Percentiles rank a stretch among this genome's conserved stretches.
These are phyloP conservation scores for Colletotrichum kahawae DNA, from an alignment of 2,329 filamentous ascomycete species.

Conservation along the genomic window DNA sequence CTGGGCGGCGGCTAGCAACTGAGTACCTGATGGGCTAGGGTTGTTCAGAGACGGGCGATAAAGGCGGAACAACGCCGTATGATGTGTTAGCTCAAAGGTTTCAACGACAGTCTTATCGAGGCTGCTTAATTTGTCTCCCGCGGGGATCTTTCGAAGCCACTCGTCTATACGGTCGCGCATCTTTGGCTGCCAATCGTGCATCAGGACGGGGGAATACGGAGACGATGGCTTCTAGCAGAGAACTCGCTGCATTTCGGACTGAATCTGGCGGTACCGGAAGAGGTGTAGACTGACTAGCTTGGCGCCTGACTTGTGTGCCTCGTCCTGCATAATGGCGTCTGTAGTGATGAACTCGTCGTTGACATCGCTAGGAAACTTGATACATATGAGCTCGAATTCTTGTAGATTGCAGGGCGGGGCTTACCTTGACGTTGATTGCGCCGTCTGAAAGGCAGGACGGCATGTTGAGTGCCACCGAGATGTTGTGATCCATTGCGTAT, in stretches of 20 bases:
- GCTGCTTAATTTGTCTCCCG: background rate
- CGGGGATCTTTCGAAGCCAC: background rate
- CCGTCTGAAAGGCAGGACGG: background rate
- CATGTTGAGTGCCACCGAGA: background rate
- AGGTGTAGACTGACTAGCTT: background rate
- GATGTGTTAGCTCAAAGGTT: background rate
- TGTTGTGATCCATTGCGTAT: background rate
- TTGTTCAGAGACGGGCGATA: background rate
- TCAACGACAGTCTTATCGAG: background rate
- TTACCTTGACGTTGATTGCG: background rate
- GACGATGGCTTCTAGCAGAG: background rate
- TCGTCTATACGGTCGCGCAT: background rate
- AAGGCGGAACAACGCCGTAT: background rate
- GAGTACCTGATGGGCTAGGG: background rate
- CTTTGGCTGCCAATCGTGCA: background rate
- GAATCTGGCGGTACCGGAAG: background rate
- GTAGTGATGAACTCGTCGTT: background rate
- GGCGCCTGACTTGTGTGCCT: background rate
- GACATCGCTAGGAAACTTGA: background rate
- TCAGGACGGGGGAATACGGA: background rate
- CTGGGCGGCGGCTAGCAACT: background rate
- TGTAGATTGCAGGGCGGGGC: background rate
- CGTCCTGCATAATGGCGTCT: background rate
- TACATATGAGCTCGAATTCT: background rate
- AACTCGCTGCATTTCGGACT: background rate